Evolutionary conservation across 1,284 basidiomycete species (phyloP), one percentile per base, ranked within the genome.

Genomic region (Retiboletus fuscus): DNA sequence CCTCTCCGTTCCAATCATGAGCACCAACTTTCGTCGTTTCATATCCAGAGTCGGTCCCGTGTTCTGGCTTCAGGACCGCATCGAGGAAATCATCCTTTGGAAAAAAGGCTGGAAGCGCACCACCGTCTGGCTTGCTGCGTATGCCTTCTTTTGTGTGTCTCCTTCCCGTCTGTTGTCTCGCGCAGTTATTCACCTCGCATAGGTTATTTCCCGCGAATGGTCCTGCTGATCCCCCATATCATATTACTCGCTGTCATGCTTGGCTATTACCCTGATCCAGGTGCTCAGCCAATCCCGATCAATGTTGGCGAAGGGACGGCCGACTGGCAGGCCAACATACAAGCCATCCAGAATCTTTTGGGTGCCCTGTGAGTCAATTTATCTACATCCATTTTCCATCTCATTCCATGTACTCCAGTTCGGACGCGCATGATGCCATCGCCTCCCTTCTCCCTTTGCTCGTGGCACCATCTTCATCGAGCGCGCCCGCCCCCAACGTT

Each of bases 331-430:
- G 90, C 90, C 2, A 95, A 94, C 74, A 84, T 95, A 5, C 93
- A 94, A 81, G 92, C 86, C 2, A 92, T 94, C 41, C 93, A 95
- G 76, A 95, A 95, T 74, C 87, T 95, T 30, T 94, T 95, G 93
- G 93, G 93, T 41, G 84, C 86, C 10, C 83, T 89, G 91, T 94
- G 81, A 72, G 91, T 67, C 11, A 24, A 15, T 49, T 53, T 63
- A n/a, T n/a, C 24, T 16, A 46, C n/a, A 43, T 63, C 43, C 20
- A 64, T 65, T 68, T 22, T 3, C n/a, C 11, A 22, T 34, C 47
- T 71, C 20, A 75, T 43, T 10, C 7, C 39, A n/a, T 60, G 13
- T 39, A 15, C 26, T 30, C 22, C 69, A 90, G 90, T 12, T 87
- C 87, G 16, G 91, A 92, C 69, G 73, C 75, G 2, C 81, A 88